Evolutionary conservation across 1,284 basidiomycete species (phyloP), one percentile per base, ranked within the genome.

Genomic region (Mycena sp.): DNA sequence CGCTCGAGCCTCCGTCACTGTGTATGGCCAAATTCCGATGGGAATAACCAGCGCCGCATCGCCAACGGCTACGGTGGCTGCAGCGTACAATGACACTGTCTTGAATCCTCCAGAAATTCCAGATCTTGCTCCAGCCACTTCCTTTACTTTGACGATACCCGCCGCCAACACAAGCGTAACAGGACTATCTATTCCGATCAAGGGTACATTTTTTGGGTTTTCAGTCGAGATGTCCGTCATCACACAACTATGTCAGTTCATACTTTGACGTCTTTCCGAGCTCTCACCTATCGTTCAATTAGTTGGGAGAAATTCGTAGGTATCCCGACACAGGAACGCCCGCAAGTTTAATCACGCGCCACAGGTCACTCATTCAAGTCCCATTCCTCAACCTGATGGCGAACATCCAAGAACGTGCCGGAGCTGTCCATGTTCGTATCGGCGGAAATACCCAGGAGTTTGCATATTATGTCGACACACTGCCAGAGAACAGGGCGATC

Each of bases 391-490:
- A 94, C 75, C 83, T 93, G 58, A 83, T 94, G 79, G 81, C 87
- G 6, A 89, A 88, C 65, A 78, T 93, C 43, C 77, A 82, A 64
- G 81, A 87, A 50, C 84, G 90, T 12, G 81, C 80, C 9, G 91
- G 91, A 1, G 72, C 80, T 6, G 81, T 90, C 6, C 74, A 78
- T 43, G 76, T 93, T 17, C 88, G 92, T 44, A 82, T 93, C 4
- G 92, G 92, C 35, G 92, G 92, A 57, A 93, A 93, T 74, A 89
- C 89, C 2, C 90, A 92, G 70, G 90, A 92, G 65, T 81, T 76
- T 7, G 85, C 86, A 16, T 78, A 77, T 2, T 75, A 86, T 29
- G 81, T 86, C 0, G 74, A 77, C n/a, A 78, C 77, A 25, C 73
- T 85, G 16, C 65, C 76, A 0, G 76, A 80, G 38, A 79, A 81